Evolutionary conservation across 352 stramenopile genomes (phyloP).

Genomic region (Phytopythium chamaehyphon): DNA sequence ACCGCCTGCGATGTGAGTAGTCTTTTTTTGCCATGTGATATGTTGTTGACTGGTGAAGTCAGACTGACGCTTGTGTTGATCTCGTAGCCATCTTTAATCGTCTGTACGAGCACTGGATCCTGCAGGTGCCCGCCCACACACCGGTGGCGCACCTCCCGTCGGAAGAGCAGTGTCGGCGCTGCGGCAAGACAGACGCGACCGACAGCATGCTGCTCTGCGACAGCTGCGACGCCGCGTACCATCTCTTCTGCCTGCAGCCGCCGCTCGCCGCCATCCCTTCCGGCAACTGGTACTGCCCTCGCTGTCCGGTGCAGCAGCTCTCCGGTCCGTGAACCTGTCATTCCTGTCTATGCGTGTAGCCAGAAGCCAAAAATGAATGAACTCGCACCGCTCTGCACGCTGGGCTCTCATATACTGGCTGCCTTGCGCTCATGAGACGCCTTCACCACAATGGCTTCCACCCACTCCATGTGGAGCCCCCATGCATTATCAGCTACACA

Average conservation of each 20-base stretch:
- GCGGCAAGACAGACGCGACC: slow-evolving; percentile 51
- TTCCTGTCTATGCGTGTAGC: slow-evolving; percentile 11
- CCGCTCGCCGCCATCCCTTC: slow-evolving; percentile 53
- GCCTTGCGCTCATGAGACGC: background rate
- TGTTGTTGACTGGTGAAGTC: background rate
- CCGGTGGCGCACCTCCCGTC: slow-evolving; percentile 43
- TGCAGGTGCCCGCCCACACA: slow-evolving; percentile 44
- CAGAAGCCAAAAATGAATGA: background rate
- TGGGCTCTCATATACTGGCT: background rate
- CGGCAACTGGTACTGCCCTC: slow-evolving; percentile 79
- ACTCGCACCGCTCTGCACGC: background rate
- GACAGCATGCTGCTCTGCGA: slow-evolving; percentile 83
- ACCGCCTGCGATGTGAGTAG: slow-evolving; percentile 71
- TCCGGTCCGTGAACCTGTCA: background rate
- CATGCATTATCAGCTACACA: too few relatives aligned
- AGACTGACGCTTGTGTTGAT: slow-evolving; percentile 10
- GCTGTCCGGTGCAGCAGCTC: slow-evolving; percentile 54
- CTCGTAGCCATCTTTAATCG: slow-evolving; percentile 68
- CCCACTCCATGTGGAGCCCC: too few relatives aligned
- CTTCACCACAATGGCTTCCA: too few relatives aligned
- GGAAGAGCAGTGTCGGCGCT: slow-evolving; percentile 71
- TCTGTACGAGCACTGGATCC: slow-evolving; percentile 76
- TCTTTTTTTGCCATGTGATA: background rate
- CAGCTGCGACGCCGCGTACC: slow-evolving; percentile 81
- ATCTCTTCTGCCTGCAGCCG: slow-evolving; percentile 76